Base-by-base conservation (phyloP, 2,329 filamentous ascomycete genomes). In the Fusarium falciforme region DNA sequence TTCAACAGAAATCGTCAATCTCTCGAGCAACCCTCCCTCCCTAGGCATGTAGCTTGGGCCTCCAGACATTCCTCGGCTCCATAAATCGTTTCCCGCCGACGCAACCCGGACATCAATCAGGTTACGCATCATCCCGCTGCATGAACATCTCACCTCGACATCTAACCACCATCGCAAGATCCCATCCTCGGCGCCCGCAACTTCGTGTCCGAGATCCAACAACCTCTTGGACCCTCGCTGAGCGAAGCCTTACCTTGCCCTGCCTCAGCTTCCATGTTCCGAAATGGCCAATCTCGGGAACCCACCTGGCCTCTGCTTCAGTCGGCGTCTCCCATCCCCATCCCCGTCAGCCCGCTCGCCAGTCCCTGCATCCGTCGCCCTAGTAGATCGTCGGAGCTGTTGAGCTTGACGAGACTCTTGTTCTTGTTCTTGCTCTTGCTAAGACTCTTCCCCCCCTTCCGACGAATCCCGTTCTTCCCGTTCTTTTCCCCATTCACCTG, bases 361-460 rank as follows among this genome's bases (percentile, higher is more conserved):
- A 91, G 82, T 1, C 89, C 89, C 66, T 90, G 85, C 89, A 91
- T 91, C 57, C 89, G 84, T 71, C 89, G 82, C 0, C 87, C 85
- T 12, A 91, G 82, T 74, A 91, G 75, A 75, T 91, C 89, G 67
- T 90, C 89, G 42, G 88, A 87, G 79, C 89, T 90, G 68, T 86
- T 86, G 58, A 91, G 83, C 81, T 87, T 88, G 16, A 89, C 82
- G 33, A 90, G 76, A 55, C 85, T 87, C 79, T 84, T 85, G 57
- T 85, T 83, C 74, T 84, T 85, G 49, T 85, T 83, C 75, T 84
- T 89, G 61, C 67, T 73, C 29, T 84, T 89, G 61, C 67, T 73
- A 22, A 81, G 71, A 35, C 76, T 79, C 74, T 76, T 80, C 67
- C 67, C 77, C 55, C 67, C 78, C 76, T 76, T 73, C 52, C 63